Conservation (phyloP, 2,329 filamentous ascomycete genomes). For the Penicillium sp. region DNA sequence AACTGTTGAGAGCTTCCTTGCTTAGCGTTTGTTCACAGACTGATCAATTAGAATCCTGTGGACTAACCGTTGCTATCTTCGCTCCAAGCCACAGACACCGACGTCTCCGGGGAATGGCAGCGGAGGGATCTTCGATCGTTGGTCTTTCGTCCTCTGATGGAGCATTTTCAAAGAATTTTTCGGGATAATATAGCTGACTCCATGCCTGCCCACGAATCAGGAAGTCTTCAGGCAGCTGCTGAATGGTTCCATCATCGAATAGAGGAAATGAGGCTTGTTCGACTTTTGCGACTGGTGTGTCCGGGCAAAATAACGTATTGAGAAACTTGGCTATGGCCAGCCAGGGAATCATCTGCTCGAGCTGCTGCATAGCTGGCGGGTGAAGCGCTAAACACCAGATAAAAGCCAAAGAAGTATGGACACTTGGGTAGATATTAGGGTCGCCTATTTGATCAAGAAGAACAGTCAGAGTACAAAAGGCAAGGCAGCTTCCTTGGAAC, state of each 20-base stretch:
- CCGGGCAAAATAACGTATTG: constrained; percentile 50
- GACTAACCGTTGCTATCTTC: constrained; percentile 43
- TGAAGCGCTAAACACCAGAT: constrained; percentile 45
- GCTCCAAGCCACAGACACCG: constrained; percentile 53
- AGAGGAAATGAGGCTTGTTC: constrained; percentile 43
- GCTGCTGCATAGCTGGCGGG: constrained; percentile 38
- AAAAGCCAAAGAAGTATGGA: constrained; percentile 57
- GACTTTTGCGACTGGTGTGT: constrained; percentile 35
- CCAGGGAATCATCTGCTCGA: constrained; percentile 52
- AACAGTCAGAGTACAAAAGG: constrained; percentile 43
- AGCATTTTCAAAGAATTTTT: constrained; percentile 50
- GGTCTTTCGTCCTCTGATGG: constrained; percentile 56
- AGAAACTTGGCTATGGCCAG: constrained; percentile 49
- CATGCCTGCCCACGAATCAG: constrained; percentile 56
- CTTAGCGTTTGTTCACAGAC: constrained; percentile 2
- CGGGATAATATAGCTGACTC: constrained; percentile 49
- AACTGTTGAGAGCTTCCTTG: constrained; percentile 23
- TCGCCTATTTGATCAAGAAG: constrained; percentile 50
- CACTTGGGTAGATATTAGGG: constrained; percentile 53
- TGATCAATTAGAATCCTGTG: neutral
- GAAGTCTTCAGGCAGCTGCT: constrained; percentile 60
- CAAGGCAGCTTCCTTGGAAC: constrained; percentile 41
- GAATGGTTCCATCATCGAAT: constrained; percentile 37
- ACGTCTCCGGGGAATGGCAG: constrained; percentile 49
- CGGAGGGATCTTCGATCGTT: constrained; percentile 50